Evolutionary conservation across 1,284 basidiomycete species (phyloP).

Genomic region (Moesziomyces sp.): DNA sequence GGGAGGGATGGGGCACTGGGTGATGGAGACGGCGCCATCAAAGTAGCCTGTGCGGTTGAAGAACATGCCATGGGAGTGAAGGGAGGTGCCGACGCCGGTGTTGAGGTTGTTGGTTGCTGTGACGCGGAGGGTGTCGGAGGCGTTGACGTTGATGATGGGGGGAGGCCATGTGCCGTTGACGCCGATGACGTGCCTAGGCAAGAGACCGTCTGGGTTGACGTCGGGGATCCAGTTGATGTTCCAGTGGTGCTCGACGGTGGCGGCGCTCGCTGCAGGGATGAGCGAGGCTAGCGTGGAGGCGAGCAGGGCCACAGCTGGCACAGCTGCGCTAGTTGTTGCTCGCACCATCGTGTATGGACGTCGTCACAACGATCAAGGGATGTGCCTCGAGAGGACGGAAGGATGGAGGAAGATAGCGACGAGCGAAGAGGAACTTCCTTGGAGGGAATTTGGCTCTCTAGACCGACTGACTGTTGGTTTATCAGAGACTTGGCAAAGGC

Average conservation of each 20-base stretch:
- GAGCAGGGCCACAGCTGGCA: conserved; percentile 29
- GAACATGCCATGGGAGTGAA: conserved; percentile 66
- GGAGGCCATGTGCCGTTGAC: conserved; percentile 62
- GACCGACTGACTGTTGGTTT: not conserved
- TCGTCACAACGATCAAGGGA: not conserved
- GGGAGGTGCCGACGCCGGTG: conserved; percentile 48
- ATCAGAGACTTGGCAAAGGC: no score
- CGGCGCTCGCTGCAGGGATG: conserved; percentile 34
- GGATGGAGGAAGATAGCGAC: not conserved
- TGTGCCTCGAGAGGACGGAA: not conserved
- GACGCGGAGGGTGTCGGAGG: conserved; percentile 60
- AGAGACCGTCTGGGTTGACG: conserved; percentile 62
- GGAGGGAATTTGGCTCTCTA: not conserved
- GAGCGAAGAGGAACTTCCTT: not conserved
- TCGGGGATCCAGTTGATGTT: conserved; percentile 73
- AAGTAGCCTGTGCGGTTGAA: conserved; percentile 58
- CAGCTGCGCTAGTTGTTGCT: conserved; percentile 5
- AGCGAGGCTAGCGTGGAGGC: conserved; percentile 22
- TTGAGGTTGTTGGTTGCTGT: conserved; percentile 58
- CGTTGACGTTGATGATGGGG: conserved; percentile 61
- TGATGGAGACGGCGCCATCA: conserved; percentile 60
- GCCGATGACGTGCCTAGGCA: conserved; percentile 53
- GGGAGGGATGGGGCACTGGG: conserved; percentile 66
- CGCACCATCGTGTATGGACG: conserved; percentile 12
- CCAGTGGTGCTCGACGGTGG: conserved; percentile 71